Conservation (phyloP, 2,329 filamentous ascomycete genomes). For the Ceratocystis papillata region DNA sequence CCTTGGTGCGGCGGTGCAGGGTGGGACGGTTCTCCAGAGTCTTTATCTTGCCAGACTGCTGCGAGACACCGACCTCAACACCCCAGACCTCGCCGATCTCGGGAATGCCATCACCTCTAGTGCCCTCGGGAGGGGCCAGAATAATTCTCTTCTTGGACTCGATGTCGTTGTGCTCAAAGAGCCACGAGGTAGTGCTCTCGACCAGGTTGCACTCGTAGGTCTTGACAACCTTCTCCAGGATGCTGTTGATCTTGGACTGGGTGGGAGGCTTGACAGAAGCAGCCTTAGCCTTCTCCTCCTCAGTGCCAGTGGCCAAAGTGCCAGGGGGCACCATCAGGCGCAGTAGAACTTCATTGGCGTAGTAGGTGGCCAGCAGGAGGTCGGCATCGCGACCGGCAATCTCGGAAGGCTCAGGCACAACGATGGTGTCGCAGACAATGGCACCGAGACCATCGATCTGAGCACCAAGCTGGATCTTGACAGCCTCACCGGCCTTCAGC, state of each 20-base stretch:
- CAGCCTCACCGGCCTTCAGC: slow-evolving; percentile 72
- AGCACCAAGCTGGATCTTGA: slow-evolving; percentile 98
- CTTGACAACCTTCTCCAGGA: slow-evolving; percentile 87
- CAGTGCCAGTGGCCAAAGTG: slow-evolving; percentile 66
- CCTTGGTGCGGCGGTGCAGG: slow-evolving; percentile 82
- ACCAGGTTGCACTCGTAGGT: slow-evolving; percentile 84
- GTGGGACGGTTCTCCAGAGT: slow-evolving; percentile 76
- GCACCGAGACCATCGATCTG: slow-evolving; percentile 96
- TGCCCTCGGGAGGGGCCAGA: slow-evolving; percentile 70
- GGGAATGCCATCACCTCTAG: slow-evolving; percentile 80
- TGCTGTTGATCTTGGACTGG: slow-evolving; percentile 72
- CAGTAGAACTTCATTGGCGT: slow-evolving; percentile 88
- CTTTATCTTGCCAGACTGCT: slow-evolving; percentile 93
- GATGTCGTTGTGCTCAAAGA: slow-evolving; percentile 94
- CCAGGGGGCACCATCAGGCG: slow-evolving; percentile 88
- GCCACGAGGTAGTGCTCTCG: slow-evolving; percentile 96
- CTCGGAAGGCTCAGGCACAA: slow-evolving; percentile 56
- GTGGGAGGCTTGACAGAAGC: slow-evolving; percentile 69
- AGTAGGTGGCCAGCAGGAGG: slow-evolving; percentile 80
- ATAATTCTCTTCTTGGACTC: slow-evolving; percentile 98
- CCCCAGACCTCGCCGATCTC: slow-evolving; percentile 94
- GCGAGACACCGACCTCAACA: slow-evolving; percentile 86
- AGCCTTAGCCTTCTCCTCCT: slow-evolving; percentile 93
- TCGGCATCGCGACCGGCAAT: slow-evolving; percentile 73
- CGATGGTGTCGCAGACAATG: slow-evolving; percentile 86